These are phyloP conservation scores for Coemansia sp. DNA, from an alignment of 192 early-diverging fungal species.

Conservation along the genomic window DNA sequence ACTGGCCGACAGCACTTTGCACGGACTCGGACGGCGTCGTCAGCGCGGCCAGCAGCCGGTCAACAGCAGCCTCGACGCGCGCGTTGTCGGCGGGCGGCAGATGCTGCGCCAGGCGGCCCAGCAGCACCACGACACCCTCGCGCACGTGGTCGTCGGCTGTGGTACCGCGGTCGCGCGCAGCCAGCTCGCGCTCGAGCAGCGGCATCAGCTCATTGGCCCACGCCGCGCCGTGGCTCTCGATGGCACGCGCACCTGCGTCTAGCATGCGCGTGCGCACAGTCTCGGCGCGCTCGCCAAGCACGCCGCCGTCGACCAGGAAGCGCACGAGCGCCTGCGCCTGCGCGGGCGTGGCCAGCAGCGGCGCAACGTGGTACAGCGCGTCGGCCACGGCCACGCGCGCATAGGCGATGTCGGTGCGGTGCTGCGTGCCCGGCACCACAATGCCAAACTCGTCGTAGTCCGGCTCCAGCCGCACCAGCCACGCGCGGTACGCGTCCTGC, in stretches of 20 bases:
- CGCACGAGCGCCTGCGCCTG: slow-evolving; percentile 60
- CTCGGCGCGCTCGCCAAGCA: slow-evolving; percentile 80
- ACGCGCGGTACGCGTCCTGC: slow-evolving; percentile 22
- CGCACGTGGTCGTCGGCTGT: slow-evolving; percentile 84
- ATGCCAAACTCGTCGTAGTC: slow-evolving; percentile 92
- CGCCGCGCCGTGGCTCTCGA: slow-evolving; percentile 67
- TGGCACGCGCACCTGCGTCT: slow-evolving; percentile 76
- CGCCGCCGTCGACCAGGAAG: slow-evolving; percentile 83
- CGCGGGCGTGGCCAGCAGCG: slow-evolving; percentile 52
- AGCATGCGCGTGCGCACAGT: slow-evolving; percentile 81
- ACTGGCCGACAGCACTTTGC: slow-evolving; percentile 90
- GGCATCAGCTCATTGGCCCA: slow-evolving; percentile 68
- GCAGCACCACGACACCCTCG: slow-evolving; percentile 87
- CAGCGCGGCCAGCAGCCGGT: slow-evolving; percentile 85
- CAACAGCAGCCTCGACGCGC: slow-evolving; percentile 77
- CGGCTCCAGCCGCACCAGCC: slow-evolving; percentile 72
- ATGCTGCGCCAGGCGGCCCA: slow-evolving; percentile 89
- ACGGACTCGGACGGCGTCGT: slow-evolving; percentile 93
- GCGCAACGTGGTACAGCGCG: slow-evolving; percentile 67
- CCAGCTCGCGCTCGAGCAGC: slow-evolving; percentile 76
- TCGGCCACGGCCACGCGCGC: slow-evolving; percentile 83
- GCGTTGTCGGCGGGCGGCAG: slow-evolving; percentile 62
- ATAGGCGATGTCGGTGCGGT: slow-evolving; percentile 75
- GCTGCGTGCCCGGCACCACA: slow-evolving; percentile 77
- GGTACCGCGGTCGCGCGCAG: slow-evolving; percentile 64